Percentiles rank a stretch among this genome's conserved stretches.
Evolutionary conservation across 2,329 filamentous ascomycete genomes (phyloP).

Genomic region (Aspergillus sp.): DNA sequence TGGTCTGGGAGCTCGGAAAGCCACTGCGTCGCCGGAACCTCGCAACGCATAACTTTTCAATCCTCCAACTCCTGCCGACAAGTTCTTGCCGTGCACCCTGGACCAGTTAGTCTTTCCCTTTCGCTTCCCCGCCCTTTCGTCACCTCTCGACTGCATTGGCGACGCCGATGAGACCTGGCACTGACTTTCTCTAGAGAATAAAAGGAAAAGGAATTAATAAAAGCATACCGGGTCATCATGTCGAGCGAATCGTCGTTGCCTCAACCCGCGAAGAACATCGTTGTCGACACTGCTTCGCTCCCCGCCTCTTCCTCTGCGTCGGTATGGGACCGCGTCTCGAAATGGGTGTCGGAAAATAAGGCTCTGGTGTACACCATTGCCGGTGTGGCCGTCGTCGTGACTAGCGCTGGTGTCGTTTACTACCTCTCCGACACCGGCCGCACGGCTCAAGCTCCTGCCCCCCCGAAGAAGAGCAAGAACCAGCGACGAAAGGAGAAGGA

Average conservation of each 20-base stretch:
- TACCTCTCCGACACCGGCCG: slow-evolving; percentile 66
- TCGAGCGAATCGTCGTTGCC: slow-evolving; percentile 39
- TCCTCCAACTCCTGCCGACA: slow-evolving; percentile 17
- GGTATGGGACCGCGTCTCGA: slow-evolving; percentile 84
- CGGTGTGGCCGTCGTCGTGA: slow-evolving; percentile 87
- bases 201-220: slow-evolving; percentile 13
- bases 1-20: slow-evolving; percentile 29
- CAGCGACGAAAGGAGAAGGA: slow-evolving; percentile 74
- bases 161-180: background rate
- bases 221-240: slow-evolving; percentile 36
- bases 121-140: background rate
- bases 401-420: slow-evolving; percentile 88
- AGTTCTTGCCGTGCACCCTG: slow-evolving; percentile 15
- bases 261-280: slow-evolving; percentile 37
- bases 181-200: slow-evolving; percentile 1
- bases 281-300: slow-evolving; percentile 41
- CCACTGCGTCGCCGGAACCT: slow-evolving; percentile 19
- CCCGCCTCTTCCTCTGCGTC: slow-evolving; percentile 59
- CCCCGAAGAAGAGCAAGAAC: slow-evolving; percentile 78
- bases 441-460: slow-evolving; percentile 36
- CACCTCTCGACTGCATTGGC: slow-evolving; percentile 4
- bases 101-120: slow-evolving; percentile 19
- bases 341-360: slow-evolving; percentile 95
- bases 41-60: slow-evolving; percentile 37
- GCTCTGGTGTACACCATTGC: slow-evolving; percentile 94